Base-by-base conservation (phyloP, 257 asterid species). In the Voacanga thouarsii region DNA sequence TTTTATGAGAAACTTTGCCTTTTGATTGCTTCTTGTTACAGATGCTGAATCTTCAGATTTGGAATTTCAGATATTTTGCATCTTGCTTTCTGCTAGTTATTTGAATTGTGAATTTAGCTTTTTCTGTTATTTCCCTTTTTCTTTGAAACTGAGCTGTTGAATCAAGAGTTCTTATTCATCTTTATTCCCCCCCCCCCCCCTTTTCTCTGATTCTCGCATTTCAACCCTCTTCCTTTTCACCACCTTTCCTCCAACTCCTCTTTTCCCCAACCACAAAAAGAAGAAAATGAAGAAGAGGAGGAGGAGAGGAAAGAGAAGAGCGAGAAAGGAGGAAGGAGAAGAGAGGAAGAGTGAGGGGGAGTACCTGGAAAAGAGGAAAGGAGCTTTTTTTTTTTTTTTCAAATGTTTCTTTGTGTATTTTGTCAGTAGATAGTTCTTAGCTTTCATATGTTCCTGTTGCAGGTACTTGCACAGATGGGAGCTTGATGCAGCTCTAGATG, bases 401-500 rank as follows among this genome's bases (percentile, higher is more conserved):
- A 19, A 49, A 19, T 0, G n/a, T 28, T 39, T 19, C 49, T 76
- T 23, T 30, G 5, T 43, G 55, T 26, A 7, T 75, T 61, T 64
- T 50, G 24, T 18, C 4, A 16, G 12, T 3, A 64, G 43, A 59
- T 16, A 18, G 16, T 7, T 47, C 56, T 5, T 74, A 45, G 12
- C 41, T 47, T 24, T 64, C 16, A 7, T 41, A 57, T 80, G 50
- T 76, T 75, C 74, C 70, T 69, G 72, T 83, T 80, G 82, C 88
- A 95, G 99, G 84, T 91, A 90, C 82, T 81, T 95, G 89, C 92
- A 79, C 59, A 84, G 78, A 60, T 95, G 99, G 99, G 97, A 91
- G 79, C 94, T 95, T 82, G 94, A 91, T 85, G 94, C 96, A 83
- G 97, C 98, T 86, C 83, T 93, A 86, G 96, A 95, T 87, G 97